phyloP scores from a whole-genome alignment of 305 asterid genomes.

The Rubia balearica region DNA sequence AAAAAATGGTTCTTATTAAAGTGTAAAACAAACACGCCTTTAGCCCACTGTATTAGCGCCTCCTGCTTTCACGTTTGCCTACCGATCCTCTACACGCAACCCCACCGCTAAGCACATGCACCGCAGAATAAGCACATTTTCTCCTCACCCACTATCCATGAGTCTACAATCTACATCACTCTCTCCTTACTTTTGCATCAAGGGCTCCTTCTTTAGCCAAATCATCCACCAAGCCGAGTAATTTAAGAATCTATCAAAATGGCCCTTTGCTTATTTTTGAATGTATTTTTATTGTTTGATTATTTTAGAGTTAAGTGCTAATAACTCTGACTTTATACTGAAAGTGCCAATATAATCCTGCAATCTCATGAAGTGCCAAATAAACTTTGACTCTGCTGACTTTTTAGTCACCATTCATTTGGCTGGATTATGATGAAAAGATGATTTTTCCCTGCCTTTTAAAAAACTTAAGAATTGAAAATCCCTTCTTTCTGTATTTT shows the following conservation, averaged over 20 bases:
- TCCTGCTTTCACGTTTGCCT: neutral
- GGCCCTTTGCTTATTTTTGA: neutral
- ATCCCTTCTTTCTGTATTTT: too few species aligned
- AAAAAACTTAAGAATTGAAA: too few species aligned
- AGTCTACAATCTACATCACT: conserved; percentile 10
- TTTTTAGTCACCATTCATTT: too few species aligned
- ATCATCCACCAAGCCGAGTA: neutral
- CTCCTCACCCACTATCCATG: conserved; percentile 30
- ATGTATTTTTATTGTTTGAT: too few species aligned
- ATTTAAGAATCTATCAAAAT: neutral
- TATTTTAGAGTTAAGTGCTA: too few species aligned
- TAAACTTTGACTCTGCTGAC: too few species aligned
- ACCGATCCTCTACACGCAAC: conserved; percentile 24
- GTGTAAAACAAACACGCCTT: conserved; percentile 12
- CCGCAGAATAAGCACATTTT: neutral
- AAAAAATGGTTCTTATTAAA: neutral
- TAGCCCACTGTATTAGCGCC: conserved; percentile 10
- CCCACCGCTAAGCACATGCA: conserved; percentile 17
- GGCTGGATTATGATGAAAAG: too few species aligned
- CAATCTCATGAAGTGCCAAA: too few species aligned
- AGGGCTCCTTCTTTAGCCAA: neutral
- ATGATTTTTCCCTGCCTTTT: too few species aligned
- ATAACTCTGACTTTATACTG: too few species aligned
- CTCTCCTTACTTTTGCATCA: neutral
- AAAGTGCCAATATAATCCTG: too few species aligned